Conservation (phyloP, 2,329 filamentous ascomycete genomes). For the Biscogniauxia marginata region DNA sequence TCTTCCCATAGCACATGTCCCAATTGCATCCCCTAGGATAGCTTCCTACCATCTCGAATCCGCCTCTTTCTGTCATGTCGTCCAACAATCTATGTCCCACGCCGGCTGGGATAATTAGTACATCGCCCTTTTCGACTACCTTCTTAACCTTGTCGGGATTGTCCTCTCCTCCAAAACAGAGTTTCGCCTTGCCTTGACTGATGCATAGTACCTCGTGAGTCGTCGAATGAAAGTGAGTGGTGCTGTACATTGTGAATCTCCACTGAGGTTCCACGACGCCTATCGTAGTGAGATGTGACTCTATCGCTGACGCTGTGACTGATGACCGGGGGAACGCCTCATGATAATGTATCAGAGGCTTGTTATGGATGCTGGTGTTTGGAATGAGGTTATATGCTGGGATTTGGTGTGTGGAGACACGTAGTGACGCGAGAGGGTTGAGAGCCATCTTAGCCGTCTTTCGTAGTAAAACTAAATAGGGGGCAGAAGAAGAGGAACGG, state of each 20-base stretch:
- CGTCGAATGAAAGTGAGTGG: constrained; percentile 66
- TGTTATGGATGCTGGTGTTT: constrained; percentile 63
- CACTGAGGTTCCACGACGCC: constrained; percentile 62
- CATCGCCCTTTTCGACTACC: constrained; percentile 57
- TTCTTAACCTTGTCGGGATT: constrained; percentile 58
- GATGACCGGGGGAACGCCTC: constrained; percentile 45
- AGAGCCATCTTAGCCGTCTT: constrained; percentile 2
- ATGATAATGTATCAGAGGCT: constrained; percentile 67
- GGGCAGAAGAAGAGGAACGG: background rate
- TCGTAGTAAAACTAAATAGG: too few relatives aligned
- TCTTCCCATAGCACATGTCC: constrained; percentile 71
- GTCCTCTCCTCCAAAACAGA: constrained; percentile 66
- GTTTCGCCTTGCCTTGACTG: constrained; percentile 52
- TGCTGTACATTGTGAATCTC: constrained; percentile 67
- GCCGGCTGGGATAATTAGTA: constrained; percentile 64
- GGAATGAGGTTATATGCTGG: constrained; percentile 55
- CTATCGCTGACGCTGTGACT: constrained; percentile 47
- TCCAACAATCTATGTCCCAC: constrained; percentile 63
- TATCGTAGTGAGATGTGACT: constrained; percentile 51
- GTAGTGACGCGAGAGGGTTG: constrained; percentile 47
- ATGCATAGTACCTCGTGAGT: constrained; percentile 67
- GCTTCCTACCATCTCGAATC: constrained; percentile 66
- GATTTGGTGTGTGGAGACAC: constrained; percentile 58
- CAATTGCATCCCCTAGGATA: constrained; percentile 60
- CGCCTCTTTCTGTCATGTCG: constrained; percentile 39